A percentile compares a stretch with the other conserved stretches of the same genome.
These are phyloP conservation scores for Lathyrus sativus DNA, from an alignment of 306 rosid genomes.

Conservation along the genomic window DNA sequence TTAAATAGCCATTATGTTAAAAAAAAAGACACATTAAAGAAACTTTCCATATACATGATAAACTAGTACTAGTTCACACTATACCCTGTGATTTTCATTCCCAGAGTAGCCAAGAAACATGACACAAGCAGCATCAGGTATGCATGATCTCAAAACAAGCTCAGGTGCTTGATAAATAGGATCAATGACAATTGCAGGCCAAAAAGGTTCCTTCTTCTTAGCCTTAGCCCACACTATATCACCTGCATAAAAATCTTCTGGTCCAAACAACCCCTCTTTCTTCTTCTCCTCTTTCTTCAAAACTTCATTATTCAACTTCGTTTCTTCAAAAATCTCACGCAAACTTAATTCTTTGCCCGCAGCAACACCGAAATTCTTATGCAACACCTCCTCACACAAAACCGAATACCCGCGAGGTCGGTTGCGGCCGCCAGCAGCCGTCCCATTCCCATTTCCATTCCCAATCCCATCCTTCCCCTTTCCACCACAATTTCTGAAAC, in stretches of 20 bases:
- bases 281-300: conserved; percentile 34
- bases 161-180: conserved; percentile 83
- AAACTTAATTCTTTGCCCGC: conserved; percentile 45
- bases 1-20: conserved; percentile 33
- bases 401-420: conserved; percentile 42
- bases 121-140: conserved; percentile 79
- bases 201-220: conserved; percentile 71
- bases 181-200: conserved; percentile 91
- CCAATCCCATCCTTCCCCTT: conserved; percentile 49
- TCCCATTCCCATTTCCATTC: background rate
- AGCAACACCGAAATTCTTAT: conserved; percentile 52
- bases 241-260: conserved; percentile 71
- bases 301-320: conserved; percentile 34
- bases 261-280: conserved; percentile 63
- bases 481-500: conserved; percentile 37
- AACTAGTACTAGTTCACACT: conserved; percentile 16
- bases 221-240: conserved; percentile 90
- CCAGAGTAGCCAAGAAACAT: conserved; percentile 84
- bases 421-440: conserved; percentile 25
- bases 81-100: conserved; percentile 71
- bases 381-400: conserved; percentile 53
- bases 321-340: conserved; percentile 39
- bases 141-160: conserved; percentile 69
- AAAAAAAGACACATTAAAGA: conserved; percentile 26
- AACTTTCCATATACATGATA: background rate